Evolutionary conservation across 805 yeast genomes (phyloP), one percentile per base, ranked within the genome.

Genomic region (Ascoidea tarda): DNA sequence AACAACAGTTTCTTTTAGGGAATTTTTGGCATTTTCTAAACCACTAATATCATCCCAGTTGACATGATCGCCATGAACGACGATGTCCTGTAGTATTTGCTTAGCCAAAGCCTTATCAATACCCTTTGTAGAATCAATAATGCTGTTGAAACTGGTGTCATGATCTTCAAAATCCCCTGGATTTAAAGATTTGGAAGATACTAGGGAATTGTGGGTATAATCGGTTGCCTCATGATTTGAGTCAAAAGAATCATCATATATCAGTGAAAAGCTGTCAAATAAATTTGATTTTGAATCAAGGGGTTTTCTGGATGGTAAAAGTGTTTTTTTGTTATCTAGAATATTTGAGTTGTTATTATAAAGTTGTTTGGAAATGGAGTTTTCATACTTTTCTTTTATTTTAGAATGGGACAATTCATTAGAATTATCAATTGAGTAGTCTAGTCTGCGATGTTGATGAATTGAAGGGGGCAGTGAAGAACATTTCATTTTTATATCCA

Each of bases 31-130:
- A 16, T 77, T 75, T 54, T 85, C 95, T 42, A 91, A 69, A 1
- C 99, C 99, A 0, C 96, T 96, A 59, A 91, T 87, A 63, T 91
- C 98, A 51, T 85, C 95, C 99, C 98, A 91, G 60, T 81, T 86
- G 0, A 93, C 95, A 60, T 87, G 87, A 63, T 91, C 98, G 32
- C 96, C 96, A 51, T 82, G 84, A 2, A 90, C 84, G 5, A 91
- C 86, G 55, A 93, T 88, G 61, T 91, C 98, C 58, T 84, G 85
- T 54, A 90, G 70, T 53, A 91, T 91, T 64, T 88, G 96, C 57
- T 77, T 76, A 5, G 96, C 96, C 0, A 95, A 84, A 6, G 61
- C 59, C 48, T 77, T 79, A 64, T 91, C 97, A 5, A 90, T 86
- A 5, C 97, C 97, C 44, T 62, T 60, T 32, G 66, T 51, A 38